Evolutionary conservation across 2,329 filamentous ascomycete species (phyloP), one percentile per base, ranked within the genome.

Genomic region (Xylariaceae sp.): DNA sequence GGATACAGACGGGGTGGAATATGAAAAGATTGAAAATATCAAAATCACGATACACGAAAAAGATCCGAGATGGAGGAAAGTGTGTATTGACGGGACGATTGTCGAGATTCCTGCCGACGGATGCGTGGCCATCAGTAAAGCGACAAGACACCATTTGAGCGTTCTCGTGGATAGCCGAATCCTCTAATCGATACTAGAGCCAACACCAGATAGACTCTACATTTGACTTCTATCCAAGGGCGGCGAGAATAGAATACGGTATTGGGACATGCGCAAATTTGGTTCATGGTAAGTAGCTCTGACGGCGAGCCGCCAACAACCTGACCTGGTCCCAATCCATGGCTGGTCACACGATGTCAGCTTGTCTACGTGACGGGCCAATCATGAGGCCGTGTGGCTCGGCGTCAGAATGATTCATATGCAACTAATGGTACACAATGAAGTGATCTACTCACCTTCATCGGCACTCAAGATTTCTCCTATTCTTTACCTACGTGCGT

Each of bases 31-130:
- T 5, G 82, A 88, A 1, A 82, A 82, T 55, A 65, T 96, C 15
- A 79, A 76, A 59, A 84, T 97, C 51, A 80, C 82, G 13, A 85
- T 90, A 41, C 63, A 77, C 1, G 89, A 94, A 68, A 77, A 82
- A 13, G 85, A 90, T n/a, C 78, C 77, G 51, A 78, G 85, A 55
- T 97, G 92, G 92, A 80, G 93, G 61, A 85, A 92, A 69, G 82
- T 96, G 11, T 97, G 93, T 72, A 80, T 97, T n/a, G 93, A 97
- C 73, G 93, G 93, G 2, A 91, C 88, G 56, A 95, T 96, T 67
- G 84, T 97, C 2, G 81, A 84, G 60, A 76, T 96, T 0, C 87
- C 88, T 17, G 72, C 78, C 55, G 85, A 82, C 1, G 92, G 92
- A 0, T 87, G 84, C 79, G 83, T 96, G 73, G 82, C 84, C 60